Evolutionary conservation across 164 flowering plant genomes (phyloP).

Genomic region (Vitis rupestris): DNA sequence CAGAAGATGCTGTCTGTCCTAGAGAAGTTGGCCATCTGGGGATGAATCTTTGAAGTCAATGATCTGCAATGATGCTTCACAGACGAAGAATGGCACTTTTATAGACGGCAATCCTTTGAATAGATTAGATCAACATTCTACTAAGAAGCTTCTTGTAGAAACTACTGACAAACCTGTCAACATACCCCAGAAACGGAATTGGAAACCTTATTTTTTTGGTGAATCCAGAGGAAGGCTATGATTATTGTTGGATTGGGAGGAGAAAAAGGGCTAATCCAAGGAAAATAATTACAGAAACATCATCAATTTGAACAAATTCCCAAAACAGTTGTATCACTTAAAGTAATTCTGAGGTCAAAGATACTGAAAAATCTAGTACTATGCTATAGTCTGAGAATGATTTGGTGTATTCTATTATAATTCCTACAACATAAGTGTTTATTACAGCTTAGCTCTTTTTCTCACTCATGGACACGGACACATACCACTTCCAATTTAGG

Average conservation of each 20-base stretch:
- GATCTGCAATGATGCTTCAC: constrained; percentile 27
- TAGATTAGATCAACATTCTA: constrained; percentile 10
- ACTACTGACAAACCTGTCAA: not conserved
- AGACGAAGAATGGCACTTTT: constrained; percentile 11
- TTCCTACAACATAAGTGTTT: no score
- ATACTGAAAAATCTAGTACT: no score
- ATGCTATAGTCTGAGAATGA: no score
- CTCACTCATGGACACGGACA: not conserved
- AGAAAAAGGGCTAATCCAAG: not conserved
- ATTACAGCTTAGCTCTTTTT: no score
- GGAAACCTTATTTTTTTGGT: constrained; percentile 31
- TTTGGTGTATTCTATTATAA: no score
- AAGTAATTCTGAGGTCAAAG: no score
- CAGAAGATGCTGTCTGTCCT: constrained; percentile 20
- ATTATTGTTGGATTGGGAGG: constrained; percentile 19
- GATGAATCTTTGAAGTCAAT: constrained; percentile 21
- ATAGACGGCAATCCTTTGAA: constrained; percentile 13
- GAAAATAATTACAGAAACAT: no score
- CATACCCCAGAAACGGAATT: constrained; percentile 26
- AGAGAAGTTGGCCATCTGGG: constrained; percentile 22
- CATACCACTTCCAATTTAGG: constrained; percentile 10
- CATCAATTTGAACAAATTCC: no score
- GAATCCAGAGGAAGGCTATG: constrained; percentile 41
- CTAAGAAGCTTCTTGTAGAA: constrained; percentile 8
- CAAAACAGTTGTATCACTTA: no score